Base-by-base conservation (phyloP, 169 alveolate genomes). In the Eimeria tenella region DNA sequence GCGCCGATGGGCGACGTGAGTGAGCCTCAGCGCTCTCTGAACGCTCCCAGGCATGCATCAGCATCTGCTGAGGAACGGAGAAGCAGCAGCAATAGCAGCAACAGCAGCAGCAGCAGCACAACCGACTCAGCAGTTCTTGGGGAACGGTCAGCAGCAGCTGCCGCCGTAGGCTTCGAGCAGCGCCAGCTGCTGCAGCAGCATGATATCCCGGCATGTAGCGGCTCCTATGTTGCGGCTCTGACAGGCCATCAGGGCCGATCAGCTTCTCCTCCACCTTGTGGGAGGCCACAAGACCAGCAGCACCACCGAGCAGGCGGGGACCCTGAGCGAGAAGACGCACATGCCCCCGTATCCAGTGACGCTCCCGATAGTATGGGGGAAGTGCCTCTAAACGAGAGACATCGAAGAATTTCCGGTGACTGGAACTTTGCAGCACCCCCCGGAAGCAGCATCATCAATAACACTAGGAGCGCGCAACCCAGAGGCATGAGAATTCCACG, bases 21-120 rank as follows among this genome's bases (percentile, higher is more conserved):
- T 83, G 91, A 50, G 88, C 71, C n/a, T n/a, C 88, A 79, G 42
- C 62, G 79, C 23, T 71, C 50, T 52, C 71, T 10, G 17, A 55
- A 60, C 23, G 88, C 88, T n/a, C 4, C 79, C n/a, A 83, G 91
- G 79, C 91, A 58, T 25, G 77, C 58, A 31, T 55, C 70, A 42
- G 91, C 23, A 21, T 52, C 70, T 8, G n/a, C 56, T 42, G 62
- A 56, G 63, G 52, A 83, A 10, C 74, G 91, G 53, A 11, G 84
- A 17, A 50, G 84, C 63, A 74, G 84, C 49, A 74, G 84, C 63
- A 74, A 74, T 62, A 83, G 77, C 91, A 56, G 79, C 91, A 83
- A 56, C 77, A 83, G 77, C 91, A 83, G 79, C 79, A 83, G 75
- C 79, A 31, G 77, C 79, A 83, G 91, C 63, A 70, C n/a, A 56